phyloP scores from a whole-genome alignment of 1,284 basidiomycete genomes.

The Polyporus tsugae region DNA sequence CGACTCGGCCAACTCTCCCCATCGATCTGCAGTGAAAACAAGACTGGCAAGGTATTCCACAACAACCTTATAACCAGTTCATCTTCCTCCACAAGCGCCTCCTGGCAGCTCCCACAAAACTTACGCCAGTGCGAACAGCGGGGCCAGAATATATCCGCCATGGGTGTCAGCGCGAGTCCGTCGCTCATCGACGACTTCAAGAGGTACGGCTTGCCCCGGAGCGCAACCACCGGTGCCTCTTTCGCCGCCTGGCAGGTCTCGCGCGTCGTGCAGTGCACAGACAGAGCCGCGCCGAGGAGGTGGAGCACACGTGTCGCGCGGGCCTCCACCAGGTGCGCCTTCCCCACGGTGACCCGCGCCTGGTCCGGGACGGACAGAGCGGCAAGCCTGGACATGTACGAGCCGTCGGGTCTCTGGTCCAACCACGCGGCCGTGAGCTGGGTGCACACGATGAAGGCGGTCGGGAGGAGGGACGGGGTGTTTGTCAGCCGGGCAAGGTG shows the following conservation, averaged over 20 bases:
- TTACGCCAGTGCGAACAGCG: neutral
- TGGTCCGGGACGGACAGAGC: neutral
- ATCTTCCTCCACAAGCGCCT: neutral
- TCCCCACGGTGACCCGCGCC: neutral
- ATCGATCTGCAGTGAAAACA: neutral
- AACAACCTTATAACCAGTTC: neutral
- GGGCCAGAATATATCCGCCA: neutral
- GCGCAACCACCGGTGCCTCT: neutral
- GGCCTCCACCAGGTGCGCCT: neutral
- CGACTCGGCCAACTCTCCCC: neutral
- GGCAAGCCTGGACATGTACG: neutral
- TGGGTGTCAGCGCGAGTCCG: neutral
- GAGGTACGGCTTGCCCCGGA: neutral
- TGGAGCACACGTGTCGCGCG: neutral
- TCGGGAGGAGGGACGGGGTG: conserved; percentile 15
- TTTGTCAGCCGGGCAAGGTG: conserved; percentile 16
- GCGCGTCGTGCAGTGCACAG: neutral
- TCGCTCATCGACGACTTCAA: neutral
- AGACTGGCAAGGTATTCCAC: neutral
- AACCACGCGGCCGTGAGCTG: neutral
- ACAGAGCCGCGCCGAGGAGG: neutral
- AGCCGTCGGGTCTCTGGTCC: neutral
- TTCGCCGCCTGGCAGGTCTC: neutral
- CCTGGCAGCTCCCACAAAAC: neutral
- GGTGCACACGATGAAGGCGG: conserved; percentile 18